Base-by-base conservation (phyloP, 306 rosid species). In the Acacia crassicarpa region DNA sequence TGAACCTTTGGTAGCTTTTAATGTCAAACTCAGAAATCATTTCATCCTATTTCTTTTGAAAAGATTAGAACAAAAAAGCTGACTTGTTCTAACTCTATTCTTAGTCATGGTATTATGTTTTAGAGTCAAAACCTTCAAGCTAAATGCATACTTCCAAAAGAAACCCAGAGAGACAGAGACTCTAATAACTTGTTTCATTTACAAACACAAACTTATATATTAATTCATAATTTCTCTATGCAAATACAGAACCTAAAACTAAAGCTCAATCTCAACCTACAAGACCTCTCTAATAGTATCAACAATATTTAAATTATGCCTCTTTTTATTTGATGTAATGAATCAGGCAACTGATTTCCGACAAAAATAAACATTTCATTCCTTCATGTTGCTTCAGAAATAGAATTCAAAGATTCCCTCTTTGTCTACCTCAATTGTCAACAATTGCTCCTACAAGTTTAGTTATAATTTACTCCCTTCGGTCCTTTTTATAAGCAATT, bases 151-250 rank as follows among this genome's bases (percentile, higher is more conserved):
- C 30, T 41, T 35, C 51, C 27, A 11, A 35, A 67, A 53, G 46
- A 75, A 67, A 61, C 81, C 68, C 74, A 48, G 30, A 77, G 27
- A 77, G 54, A 62, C 68, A 61, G 41, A 77, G 32, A 77, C 33
- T 71, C 69, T 78, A 25, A 54, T 27, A 5, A 43, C 6, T 32
- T 32, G 23, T 45, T 45, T 45, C 72, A 8, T 67, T 6, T 12
- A 25, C 68, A 62, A 1, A 62, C 20, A 72, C 25, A 72, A 30
- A 46, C 32, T 30, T 30, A 35, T 30, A 35, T 8, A 33, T n/a
- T 2, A 46, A 45, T 22, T 48, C 63, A 49, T 12, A 73, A 32
- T 49, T 49, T 48, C 77, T 27, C 23, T 17, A 30, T 5, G 15
- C 12, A 48, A 72, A 72, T 25, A 44, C 38, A 70, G 71, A 66